phyloP scores from a whole-genome alignment of 2,329 filamentous ascomycete species.

The Penicillium sp. region DNA sequence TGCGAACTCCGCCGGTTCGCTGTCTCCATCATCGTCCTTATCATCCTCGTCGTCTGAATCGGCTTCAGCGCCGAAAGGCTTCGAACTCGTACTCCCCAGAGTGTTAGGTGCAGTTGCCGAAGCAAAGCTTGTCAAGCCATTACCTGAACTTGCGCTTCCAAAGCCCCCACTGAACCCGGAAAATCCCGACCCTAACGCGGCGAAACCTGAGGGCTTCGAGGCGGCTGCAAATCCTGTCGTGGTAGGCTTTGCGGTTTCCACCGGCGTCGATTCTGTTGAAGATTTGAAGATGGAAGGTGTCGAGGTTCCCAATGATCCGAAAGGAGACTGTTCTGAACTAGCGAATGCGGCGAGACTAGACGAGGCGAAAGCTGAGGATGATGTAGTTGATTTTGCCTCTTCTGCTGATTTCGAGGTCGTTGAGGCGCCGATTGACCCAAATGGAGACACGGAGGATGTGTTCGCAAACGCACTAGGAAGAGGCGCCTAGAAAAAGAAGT shows the following conservation, averaged over 20 bases:
- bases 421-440: constrained; percentile 40
- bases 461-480: constrained; percentile 49
- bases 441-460: constrained; percentile 49
- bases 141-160: constrained; percentile 49
- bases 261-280: constrained; percentile 27
- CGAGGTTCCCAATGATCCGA: constrained; percentile 59
- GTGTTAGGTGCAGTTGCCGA: constrained; percentile 58
- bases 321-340: constrained; percentile 65
- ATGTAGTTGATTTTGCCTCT: constrained; percentile 46
- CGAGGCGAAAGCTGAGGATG: constrained; percentile 67
- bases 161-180: constrained; percentile 54
- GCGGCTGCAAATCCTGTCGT: constrained; percentile 38
- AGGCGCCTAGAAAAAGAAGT: constrained; percentile 29
- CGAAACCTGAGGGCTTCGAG: constrained; percentile 44
- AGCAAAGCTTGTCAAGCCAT: constrained; percentile 70
- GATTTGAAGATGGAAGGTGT: constrained; percentile 50
- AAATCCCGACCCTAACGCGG: constrained; percentile 42
- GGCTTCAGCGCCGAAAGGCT: constrained; percentile 77
- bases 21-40: constrained; percentile 55
- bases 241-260: constrained; percentile 28
- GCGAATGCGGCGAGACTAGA: constrained; percentile 73
- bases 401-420: constrained; percentile 25
- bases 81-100: constrained; percentile 49
- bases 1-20: constrained; percentile 55
- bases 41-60: constrained; percentile 55